Percentiles rank a stretch among this genome's conserved stretches.
Evolutionary conservation across 495 filamentous ascomycete genomes (phyloP).

Genomic region (Thermothielavioides terrestris): DNA sequence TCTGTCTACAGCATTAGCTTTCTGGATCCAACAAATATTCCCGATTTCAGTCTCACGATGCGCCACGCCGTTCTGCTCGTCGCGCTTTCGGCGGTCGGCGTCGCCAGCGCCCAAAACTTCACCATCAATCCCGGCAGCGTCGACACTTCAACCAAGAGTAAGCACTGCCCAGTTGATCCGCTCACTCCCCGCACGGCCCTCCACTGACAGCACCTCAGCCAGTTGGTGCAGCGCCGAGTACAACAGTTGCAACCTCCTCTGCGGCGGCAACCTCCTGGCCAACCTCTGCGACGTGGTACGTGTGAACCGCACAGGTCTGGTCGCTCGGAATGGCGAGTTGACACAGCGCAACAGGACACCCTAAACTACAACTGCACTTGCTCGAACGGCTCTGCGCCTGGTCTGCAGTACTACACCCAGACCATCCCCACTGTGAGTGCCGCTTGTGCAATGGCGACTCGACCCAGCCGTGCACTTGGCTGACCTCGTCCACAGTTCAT

Average conservation of each 20-base stretch:
- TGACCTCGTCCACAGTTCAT: conserved; percentile 18
- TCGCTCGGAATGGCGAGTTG: not conserved
- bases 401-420: conserved; percentile 30
- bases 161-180: not conserved
- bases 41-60: conserved; percentile 18
- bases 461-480: too few species aligned
- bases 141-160: conserved; percentile 13
- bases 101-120: conserved; percentile 26
- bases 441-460: too few species aligned
- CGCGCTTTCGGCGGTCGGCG: conserved; percentile 25
- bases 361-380: conserved; percentile 26
- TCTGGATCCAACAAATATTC: not conserved
- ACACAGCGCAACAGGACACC: conserved; percentile 15
- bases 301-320: not conserved
- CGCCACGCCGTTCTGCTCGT: conserved; percentile 21
- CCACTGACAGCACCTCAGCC: conserved; percentile 8
- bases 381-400: conserved; percentile 27
- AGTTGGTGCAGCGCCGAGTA: conserved; percentile 30
- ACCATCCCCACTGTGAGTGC: conserved; percentile 28
- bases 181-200: not conserved
- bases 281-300: conserved; percentile 28
- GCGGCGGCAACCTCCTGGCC: conserved; percentile 8
- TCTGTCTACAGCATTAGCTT: conserved; percentile 4
- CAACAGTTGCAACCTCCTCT: conserved; percentile 29
- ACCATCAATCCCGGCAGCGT: conserved; percentile 23